Evolutionary conservation across 495 filamentous ascomycete species (phyloP).

Genomic region (Podospora pseudoanserina): DNA sequence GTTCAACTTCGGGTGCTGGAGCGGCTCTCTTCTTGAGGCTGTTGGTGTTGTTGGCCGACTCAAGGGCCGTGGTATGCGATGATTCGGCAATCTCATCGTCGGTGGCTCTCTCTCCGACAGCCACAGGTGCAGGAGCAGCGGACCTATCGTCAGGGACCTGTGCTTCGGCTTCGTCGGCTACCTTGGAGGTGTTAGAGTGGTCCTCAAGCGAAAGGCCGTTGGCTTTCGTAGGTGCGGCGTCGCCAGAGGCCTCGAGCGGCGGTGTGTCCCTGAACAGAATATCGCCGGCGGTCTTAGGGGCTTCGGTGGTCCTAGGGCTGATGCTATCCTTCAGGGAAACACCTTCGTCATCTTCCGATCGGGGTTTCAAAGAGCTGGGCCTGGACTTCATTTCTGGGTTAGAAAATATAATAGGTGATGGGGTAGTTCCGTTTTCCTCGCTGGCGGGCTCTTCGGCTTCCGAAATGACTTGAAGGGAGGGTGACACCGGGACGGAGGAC

Average conservation of each 20-base stretch:
- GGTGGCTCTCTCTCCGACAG: not conserved
- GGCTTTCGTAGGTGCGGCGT: not conserved
- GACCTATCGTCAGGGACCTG: not conserved
- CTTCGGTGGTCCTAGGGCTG: constrained; percentile 10
- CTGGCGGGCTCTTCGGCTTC: constrained; percentile 25
- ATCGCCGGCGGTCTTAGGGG: not conserved
- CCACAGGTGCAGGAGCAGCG: not conserved
- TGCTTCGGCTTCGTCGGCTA: not conserved
- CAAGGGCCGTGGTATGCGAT: not conserved
- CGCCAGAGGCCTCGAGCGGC: not conserved
- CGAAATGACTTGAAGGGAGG: constrained; percentile 32
- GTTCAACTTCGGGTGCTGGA: not conserved
- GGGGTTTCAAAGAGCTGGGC: constrained; percentile 8
- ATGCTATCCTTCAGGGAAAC: constrained; percentile 23
- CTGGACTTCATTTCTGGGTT: constrained; percentile 20
- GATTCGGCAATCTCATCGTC: not conserved
- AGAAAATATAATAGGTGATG: constrained; percentile 17
- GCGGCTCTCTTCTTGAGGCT: not conserved
- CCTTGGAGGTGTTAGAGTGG: not conserved
- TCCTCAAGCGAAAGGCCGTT: not conserved
- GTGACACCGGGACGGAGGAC: constrained; percentile 22
- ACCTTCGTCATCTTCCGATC: constrained; percentile 32
- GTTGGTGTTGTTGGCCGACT: not conserved
- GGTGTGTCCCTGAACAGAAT: not conserved
- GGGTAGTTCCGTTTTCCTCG: constrained; percentile 12